Percentiles rank a stretch among this genome's conserved stretches.
Evolutionary conservation across 2,329 filamentous ascomycete species (phyloP).

Genomic region (Scedosporium aurantiacum): DNA sequence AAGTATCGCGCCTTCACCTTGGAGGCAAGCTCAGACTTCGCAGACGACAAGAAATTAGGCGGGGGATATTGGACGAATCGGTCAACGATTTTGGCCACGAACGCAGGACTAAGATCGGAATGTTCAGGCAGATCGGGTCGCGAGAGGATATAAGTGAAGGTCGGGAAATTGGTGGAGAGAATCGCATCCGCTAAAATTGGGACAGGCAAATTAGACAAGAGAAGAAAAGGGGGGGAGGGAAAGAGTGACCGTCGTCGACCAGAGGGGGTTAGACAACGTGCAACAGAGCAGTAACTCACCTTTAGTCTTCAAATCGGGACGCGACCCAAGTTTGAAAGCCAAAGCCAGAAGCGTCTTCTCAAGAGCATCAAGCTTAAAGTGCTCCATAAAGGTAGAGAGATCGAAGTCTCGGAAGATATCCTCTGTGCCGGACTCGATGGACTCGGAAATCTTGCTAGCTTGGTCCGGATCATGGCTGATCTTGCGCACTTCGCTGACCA

Average conservation of each 20-base stretch:
- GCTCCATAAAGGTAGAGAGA: constrained; percentile 86
- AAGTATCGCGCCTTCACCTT: constrained; percentile 60
- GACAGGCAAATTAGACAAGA: constrained; percentile 7
- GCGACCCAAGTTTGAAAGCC: constrained; percentile 75
- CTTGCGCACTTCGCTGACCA: constrained; percentile 78
- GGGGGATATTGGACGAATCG: constrained; percentile 80
- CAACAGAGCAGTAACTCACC: constrained; percentile 37
- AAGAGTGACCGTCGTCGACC: not conserved
- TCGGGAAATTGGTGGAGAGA: constrained; percentile 64
- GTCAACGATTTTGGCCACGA: constrained; percentile 72
- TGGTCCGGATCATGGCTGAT: constrained; percentile 70
- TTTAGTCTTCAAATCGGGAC: constrained; percentile 77
- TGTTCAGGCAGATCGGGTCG: constrained; percentile 51
- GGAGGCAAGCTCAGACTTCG: constrained; percentile 56
- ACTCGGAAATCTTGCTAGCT: constrained; percentile 83
- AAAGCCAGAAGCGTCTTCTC: constrained; percentile 80
- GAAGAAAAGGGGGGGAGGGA: constrained; percentile 1
- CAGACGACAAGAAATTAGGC: constrained; percentile 69
- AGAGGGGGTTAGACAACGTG: not conserved
- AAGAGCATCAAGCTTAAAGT: constrained; percentile 85
- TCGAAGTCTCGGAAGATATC: constrained; percentile 96
- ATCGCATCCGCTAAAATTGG: constrained; percentile 67
- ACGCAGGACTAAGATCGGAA: constrained; percentile 54
- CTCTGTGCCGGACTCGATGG: constrained; percentile 80
- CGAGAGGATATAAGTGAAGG: constrained; percentile 68